phyloP scores from a whole-genome alignment of 1,284 basidiomycete species.

The Mycena citricolor region DNA sequence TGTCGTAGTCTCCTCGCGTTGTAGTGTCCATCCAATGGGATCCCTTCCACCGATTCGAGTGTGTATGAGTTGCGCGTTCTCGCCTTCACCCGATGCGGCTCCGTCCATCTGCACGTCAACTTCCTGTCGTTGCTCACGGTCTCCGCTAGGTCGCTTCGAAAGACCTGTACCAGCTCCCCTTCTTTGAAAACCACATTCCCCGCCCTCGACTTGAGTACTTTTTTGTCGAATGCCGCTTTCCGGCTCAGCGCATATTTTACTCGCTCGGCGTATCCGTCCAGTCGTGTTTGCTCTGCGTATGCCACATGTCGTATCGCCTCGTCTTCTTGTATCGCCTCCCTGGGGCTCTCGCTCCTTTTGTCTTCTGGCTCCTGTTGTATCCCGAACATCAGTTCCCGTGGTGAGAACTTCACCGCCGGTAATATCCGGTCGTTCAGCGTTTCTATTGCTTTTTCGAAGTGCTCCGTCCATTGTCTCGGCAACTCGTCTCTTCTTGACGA shows the following conservation, averaged over 20 bases:
- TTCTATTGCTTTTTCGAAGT: conserved; percentile 31
- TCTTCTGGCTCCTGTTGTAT: conserved; percentile 7
- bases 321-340: neutral
- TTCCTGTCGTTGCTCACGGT: conserved; percentile 3
- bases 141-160: neutral
- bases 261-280: conserved; percentile 29
- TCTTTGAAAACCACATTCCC: conserved; percentile 27
- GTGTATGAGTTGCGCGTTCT: conserved; percentile 1
- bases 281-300: conserved; percentile 30
- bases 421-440: conserved; percentile 29
- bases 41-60: conserved; percentile 5
- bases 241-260: conserved; percentile 25
- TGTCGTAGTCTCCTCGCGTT: conserved; percentile 6
- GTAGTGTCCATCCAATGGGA: neutral
- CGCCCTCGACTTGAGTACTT: conserved; percentile 14
- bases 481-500: conserved; percentile 17
- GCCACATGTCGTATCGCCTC: conserved; percentile 24
- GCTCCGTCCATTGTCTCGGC: conserved; percentile 31
- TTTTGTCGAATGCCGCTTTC: conserved; percentile 30
- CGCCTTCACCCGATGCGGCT: neutral
- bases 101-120: conserved; percentile 3
- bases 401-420: conserved; percentile 15
- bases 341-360: conserved; percentile 30
- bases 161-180: conserved; percentile 15
- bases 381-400: conserved; percentile 20